Evolutionary conservation across 2,329 filamentous ascomycete genomes (phyloP).

Genomic region (Thielaviopsis musarum): DNA sequence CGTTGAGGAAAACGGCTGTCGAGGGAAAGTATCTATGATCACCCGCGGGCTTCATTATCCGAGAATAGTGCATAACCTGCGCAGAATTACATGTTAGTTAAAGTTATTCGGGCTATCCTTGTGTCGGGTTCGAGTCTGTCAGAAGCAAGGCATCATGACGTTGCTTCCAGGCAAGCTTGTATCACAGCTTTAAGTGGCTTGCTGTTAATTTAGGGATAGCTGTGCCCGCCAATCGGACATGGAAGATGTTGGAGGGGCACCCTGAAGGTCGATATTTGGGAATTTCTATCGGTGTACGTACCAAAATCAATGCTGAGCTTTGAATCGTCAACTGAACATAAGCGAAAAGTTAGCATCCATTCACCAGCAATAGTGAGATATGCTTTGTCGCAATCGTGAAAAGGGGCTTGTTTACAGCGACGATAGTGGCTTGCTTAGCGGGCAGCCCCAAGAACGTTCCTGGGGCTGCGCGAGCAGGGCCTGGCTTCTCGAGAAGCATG

Average conservation of each 20-base stretch:
- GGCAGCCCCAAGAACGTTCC: slow-evolving; percentile 10
- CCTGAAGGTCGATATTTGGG: neutral
- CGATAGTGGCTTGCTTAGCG: slow-evolving; percentile 9
- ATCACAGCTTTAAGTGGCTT: neutral
- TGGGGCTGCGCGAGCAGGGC: slow-evolving; percentile 4
- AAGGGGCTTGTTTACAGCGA: slow-evolving; percentile 3
- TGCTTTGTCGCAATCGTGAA: neutral
- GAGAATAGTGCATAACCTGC: slow-evolving; percentile 85
- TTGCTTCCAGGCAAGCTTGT: neutral
- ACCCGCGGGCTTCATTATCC: slow-evolving; percentile 71
- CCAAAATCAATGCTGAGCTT: slow-evolving; percentile 58
- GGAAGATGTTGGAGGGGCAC: neutral
- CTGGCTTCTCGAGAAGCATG: slow-evolving; percentile 10
- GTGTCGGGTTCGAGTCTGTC: neutral
- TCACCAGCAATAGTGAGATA: too few relatives aligned
- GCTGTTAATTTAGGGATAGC: neutral
- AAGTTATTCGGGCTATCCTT: slow-evolving; percentile 3
- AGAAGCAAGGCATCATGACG: neutral
- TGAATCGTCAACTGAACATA: slow-evolving; percentile 49
- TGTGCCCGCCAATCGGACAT: too few relatives aligned
- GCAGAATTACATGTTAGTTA: slow-evolving; percentile 5
- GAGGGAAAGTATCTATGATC: slow-evolving; percentile 85
- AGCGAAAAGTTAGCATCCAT: neutral
- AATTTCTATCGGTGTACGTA: slow-evolving; percentile 20
- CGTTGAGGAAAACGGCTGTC: slow-evolving; percentile 84